These are phyloP conservation scores for Xylariaceae sp. DNA, from an alignment of 2,329 filamentous ascomycete species.

Conservation along the genomic window DNA sequence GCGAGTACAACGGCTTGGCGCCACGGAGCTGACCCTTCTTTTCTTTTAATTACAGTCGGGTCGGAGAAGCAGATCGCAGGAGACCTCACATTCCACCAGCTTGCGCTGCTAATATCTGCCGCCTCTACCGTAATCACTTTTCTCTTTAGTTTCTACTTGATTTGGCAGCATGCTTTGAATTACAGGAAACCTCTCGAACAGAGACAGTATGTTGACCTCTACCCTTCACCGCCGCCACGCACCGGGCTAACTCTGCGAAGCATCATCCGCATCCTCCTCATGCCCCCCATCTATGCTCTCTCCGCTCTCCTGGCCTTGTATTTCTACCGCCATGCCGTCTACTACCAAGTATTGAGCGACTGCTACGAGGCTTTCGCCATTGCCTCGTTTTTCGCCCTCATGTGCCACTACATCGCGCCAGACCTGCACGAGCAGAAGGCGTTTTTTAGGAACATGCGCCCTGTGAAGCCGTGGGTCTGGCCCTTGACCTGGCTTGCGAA, in stretches of 20 bases:
- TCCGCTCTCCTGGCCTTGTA: conserved; percentile 66
- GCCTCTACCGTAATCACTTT: conserved; percentile 42
- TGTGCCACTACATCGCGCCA: conserved; percentile 74
- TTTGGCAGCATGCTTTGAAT: conserved; percentile 51
- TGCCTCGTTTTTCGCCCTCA: conserved; percentile 74
- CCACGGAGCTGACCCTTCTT: conserved; percentile 21
- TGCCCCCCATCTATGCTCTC: conserved; percentile 74
- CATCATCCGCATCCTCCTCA: conserved; percentile 81
- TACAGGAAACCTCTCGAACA: conserved; percentile 56
- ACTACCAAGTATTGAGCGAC: conserved; percentile 73
- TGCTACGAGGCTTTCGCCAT: conserved; percentile 89
- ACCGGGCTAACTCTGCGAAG: conserved; percentile 32
- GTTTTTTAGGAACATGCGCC: conserved; percentile 64
- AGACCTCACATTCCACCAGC: conserved; percentile 44
- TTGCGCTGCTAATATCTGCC: conserved; percentile 45
- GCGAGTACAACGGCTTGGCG: conserved; percentile 9
- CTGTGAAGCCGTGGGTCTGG: conserved; percentile 65
- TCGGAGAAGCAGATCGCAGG: conserved; percentile 41
- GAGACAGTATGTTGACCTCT: conserved; percentile 33
- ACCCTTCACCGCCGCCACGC: conserved; percentile 2
- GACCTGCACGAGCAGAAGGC: conserved; percentile 74
- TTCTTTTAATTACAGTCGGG: conserved; percentile 28
- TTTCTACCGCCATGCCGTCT: conserved; percentile 71
- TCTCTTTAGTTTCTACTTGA: conserved; percentile 46
- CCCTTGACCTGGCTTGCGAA: conserved; percentile 63